Conservation (phyloP, 768 basidiomycete genomes). For the Termitomyces sp. region DNA sequence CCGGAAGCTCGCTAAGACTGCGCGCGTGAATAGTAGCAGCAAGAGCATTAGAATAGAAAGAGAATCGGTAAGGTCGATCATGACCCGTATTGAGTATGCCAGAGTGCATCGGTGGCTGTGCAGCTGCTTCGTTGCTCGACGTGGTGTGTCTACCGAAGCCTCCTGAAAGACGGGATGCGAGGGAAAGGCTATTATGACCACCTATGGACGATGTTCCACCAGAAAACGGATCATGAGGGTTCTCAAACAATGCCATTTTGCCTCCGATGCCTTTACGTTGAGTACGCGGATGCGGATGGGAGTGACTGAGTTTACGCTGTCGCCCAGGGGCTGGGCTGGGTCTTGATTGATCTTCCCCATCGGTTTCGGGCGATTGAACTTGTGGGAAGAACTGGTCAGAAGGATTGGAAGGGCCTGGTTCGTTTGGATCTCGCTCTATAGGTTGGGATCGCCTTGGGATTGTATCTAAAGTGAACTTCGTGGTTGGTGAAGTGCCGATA, state of each 20-base stretch:
- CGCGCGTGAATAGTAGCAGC: slow-evolving; percentile 94
- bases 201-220: slow-evolving; percentile 7
- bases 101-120: background rate
- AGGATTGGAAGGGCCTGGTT: slow-evolving; percentile 9
- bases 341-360: slow-evolving; percentile 5
- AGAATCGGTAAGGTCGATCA: slow-evolving; percentile 94
- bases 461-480: slow-evolving; percentile 31
- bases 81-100: slow-evolving; percentile 50
- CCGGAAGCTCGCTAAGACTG: slow-evolving; percentile 88
- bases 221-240: slow-evolving; percentile 40
- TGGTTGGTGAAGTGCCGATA: slow-evolving; percentile 51
- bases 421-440: background rate
- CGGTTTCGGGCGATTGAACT: background rate
- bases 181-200: background rate
- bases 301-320: slow-evolving; percentile 85
- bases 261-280: slow-evolving; percentile 59
- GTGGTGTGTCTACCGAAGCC: slow-evolving; percentile 19
- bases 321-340: slow-evolving; percentile 26
- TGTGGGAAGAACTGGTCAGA: background rate
- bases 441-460: slow-evolving; percentile 4
- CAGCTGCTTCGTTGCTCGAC: background rate
- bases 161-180: slow-evolving; percentile 14
- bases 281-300: slow-evolving; percentile 60
- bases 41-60: slow-evolving; percentile 93
- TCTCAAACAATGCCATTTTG: slow-evolving; percentile 91